Evolutionary conservation across 345 rosid species (phyloP).

Genomic region (Schrenkiella parvula): DNA sequence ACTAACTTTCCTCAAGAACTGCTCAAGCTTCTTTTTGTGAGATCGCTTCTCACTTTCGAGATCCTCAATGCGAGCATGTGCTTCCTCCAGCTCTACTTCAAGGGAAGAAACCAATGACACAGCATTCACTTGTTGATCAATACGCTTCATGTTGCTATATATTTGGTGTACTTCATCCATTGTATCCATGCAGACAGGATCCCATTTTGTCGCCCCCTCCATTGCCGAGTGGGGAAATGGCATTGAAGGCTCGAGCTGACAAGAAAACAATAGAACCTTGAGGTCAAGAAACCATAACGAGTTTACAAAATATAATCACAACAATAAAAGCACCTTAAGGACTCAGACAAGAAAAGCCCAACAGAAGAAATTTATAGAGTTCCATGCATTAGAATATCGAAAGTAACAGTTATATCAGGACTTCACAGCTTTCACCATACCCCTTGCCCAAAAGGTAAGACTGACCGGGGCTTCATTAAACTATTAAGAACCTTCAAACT

Average conservation of each 20-base stretch:
- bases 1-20: constrained; percentile 78
- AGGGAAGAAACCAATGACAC: constrained; percentile 62
- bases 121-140: constrained; percentile 65
- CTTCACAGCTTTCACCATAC: not conserved
- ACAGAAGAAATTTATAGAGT: not conserved
- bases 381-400: not conserved
- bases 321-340: not conserved
- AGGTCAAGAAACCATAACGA: not conserved
- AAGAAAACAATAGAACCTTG: constrained; percentile 4
- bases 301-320: not conserved
- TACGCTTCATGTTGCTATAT: constrained; percentile 46
- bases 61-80: constrained; percentile 55
- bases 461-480: constrained; percentile 1
- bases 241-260: constrained; percentile 64
- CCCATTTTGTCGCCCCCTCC: constrained; percentile 97
- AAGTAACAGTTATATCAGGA: not conserved
- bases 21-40: constrained; percentile 82
- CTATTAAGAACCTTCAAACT: not conserved
- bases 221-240: constrained; percentile 68
- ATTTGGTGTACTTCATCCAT: constrained; percentile 55
- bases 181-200: constrained; percentile 57
- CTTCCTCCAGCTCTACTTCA: constrained; percentile 71
- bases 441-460: constrained; percentile 12
- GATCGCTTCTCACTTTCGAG: constrained; percentile 75
- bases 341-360: not conserved